Conservation (phyloP, 306 rosid species). For the Citrullus amarus region DNA sequence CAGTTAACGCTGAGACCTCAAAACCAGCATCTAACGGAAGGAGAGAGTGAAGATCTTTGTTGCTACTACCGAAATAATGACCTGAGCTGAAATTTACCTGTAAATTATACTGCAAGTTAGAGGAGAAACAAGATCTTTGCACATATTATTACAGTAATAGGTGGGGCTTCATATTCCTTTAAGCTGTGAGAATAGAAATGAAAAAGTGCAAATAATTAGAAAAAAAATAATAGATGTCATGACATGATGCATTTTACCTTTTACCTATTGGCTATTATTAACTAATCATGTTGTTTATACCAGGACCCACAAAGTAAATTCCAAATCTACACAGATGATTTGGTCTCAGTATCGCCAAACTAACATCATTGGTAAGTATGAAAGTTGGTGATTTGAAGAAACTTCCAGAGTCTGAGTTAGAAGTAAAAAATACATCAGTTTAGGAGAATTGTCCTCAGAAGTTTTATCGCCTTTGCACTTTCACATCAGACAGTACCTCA, state of each 20-base stretch:
- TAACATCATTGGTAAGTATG: not conserved
- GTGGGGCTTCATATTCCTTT: not conserved
- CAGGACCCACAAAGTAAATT: not conserved
- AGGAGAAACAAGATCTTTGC: not conserved
- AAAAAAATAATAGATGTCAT: not conserved
- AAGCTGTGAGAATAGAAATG: not conserved
- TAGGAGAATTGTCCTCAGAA: not conserved
- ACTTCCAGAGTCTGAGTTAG: not conserved
- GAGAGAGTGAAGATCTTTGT: constrained; percentile 34
- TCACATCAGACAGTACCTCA: constrained; percentile 8
- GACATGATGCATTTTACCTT: not conserved
- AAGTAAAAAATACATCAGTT: not conserved
- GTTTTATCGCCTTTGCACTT: not conserved
- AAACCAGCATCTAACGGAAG: constrained; percentile 98
- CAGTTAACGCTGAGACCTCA: constrained; percentile 44
- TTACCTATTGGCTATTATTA: not conserved
- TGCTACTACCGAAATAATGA: constrained; percentile 54
- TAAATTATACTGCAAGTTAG: constrained; percentile 21
- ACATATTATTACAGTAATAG: not conserved
- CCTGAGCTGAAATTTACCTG: constrained; percentile 99
- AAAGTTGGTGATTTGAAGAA: not conserved
- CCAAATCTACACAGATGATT: not conserved
- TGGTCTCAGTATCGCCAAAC: constrained; percentile 2
- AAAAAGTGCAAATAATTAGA: not conserved
- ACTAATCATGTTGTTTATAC: not conserved